These are phyloP conservation scores for Saccharomyces mikatae DNA, from an alignment of 805 yeast species.

Conservation along the genomic window DNA sequence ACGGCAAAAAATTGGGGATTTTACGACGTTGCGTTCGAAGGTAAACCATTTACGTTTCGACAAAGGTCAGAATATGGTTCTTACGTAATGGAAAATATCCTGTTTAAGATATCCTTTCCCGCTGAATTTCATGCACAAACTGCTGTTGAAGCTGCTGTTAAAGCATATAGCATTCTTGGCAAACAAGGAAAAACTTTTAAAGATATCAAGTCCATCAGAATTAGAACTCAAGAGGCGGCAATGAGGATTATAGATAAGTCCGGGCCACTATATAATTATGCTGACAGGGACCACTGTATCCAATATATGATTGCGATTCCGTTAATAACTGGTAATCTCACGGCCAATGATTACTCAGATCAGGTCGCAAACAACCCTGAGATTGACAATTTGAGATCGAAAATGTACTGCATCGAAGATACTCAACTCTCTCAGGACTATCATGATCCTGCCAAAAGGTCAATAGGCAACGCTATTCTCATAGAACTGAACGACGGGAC, in stretches of 20 bases:
- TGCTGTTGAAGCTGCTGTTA: constrained; percentile 52
- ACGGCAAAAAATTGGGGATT: constrained; percentile 58
- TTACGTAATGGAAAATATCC: constrained; percentile 55
- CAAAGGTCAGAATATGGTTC: constrained; percentile 44
- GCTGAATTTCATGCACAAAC: constrained; percentile 64
- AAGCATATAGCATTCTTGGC: constrained; percentile 33
- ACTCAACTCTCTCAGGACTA: constrained; percentile 42
- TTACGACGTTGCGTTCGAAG: constrained; percentile 51
- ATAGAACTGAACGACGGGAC: constrained; percentile 49
- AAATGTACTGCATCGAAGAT: constrained; percentile 49
- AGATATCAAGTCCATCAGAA: constrained; percentile 42
- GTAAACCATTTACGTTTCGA: constrained; percentile 41
- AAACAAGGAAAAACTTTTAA: constrained; percentile 36
- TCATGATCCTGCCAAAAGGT: constrained; percentile 49
- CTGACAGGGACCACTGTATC: constrained; percentile 58
- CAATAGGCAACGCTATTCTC: constrained; percentile 46
- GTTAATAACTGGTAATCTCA: constrained; percentile 44
- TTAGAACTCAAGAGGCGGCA: constrained; percentile 55
- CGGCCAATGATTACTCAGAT: constrained; percentile 53
- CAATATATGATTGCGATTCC: constrained; percentile 58
- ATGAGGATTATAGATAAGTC: constrained; percentile 50
- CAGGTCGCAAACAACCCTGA: constrained; percentile 42
- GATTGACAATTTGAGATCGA: constrained; percentile 43
- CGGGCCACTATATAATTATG: constrained; percentile 55
- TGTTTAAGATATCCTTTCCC: constrained; percentile 55